Conservation (phyloP, 2,329 filamentous ascomycete species). For the Achaetomium macrosporum region DNA sequence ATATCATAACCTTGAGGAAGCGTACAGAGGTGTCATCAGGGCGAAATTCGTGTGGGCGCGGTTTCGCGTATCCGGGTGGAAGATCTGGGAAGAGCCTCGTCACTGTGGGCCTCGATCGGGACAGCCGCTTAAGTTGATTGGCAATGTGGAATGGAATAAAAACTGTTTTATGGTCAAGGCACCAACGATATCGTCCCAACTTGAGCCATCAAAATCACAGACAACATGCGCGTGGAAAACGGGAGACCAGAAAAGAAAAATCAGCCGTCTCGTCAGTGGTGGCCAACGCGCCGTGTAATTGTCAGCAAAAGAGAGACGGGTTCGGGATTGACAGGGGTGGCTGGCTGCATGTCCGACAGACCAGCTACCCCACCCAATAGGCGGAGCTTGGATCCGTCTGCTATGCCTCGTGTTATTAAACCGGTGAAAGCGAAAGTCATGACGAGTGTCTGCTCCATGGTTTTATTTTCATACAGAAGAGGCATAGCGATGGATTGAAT, state of each 20-base stretch:
- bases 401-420: too few relatives aligned
- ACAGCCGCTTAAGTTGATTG: neutral
- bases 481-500: too few relatives aligned
- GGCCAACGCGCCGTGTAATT: conserved; percentile 4
- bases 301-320: neutral
- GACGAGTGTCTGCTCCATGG: neutral
- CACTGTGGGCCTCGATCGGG: conserved; percentile 2
- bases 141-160: too few relatives aligned
- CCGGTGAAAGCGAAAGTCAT: neutral
- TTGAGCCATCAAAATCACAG: too few relatives aligned
- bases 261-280: neutral
- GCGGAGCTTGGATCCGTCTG: too few relatives aligned
- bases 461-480: too few relatives aligned
- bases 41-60: neutral
- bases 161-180: too few relatives aligned
- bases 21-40: conserved; percentile 19
- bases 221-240: neutral
- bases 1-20: conserved; percentile 12
- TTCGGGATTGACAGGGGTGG: neutral
- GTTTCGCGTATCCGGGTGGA: neutral
- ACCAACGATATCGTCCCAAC: too few relatives aligned
- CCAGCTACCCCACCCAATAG: neutral
- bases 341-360: neutral
- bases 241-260: neutral
- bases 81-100: neutral